phyloP scores from a whole-genome alignment of 2,329 filamentous ascomycete genomes.

The Phaeoacremonium minimum region DNA sequence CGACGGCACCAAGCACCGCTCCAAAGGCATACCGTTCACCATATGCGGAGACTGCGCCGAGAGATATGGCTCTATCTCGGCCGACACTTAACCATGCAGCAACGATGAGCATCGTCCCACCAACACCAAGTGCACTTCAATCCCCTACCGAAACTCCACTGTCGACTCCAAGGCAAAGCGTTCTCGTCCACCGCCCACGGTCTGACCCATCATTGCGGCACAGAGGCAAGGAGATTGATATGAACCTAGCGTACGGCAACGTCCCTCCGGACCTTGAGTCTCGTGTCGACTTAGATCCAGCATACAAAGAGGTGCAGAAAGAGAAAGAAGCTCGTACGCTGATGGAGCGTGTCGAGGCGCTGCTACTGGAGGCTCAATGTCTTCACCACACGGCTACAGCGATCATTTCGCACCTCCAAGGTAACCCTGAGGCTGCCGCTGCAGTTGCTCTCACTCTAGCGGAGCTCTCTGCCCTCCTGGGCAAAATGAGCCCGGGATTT shows the following conservation, averaged over 20 bases:
- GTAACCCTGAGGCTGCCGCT: slow-evolving; percentile 78
- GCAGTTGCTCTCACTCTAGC: slow-evolving; percentile 90
- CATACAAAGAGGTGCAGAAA: slow-evolving; percentile 56
- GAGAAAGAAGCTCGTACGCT: slow-evolving; percentile 42
- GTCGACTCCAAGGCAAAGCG: slow-evolving; percentile 17
- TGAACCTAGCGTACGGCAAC: slow-evolving; percentile 88
- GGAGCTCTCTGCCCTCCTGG: slow-evolving; percentile 78
- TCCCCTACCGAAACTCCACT: slow-evolving; percentile 6
- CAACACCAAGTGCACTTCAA: neutral
- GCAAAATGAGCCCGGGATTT: slow-evolving; percentile 80
- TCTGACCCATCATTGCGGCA: slow-evolving; percentile 34
- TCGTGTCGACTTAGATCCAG: slow-evolving; percentile 40
- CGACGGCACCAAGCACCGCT: slow-evolving; percentile 37
- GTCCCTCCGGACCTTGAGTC: slow-evolving; percentile 64
- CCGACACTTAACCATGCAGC: slow-evolving; percentile 27
- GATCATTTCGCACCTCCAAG: slow-evolving; percentile 73
- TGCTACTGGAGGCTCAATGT: slow-evolving; percentile 86
- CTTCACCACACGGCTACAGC: slow-evolving; percentile 77
- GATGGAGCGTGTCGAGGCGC: slow-evolving; percentile 67
- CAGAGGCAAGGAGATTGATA: slow-evolving; percentile 61
- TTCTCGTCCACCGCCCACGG: slow-evolving; percentile 27
- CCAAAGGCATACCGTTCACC: slow-evolving; percentile 31
- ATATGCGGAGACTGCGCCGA: slow-evolving; percentile 38
- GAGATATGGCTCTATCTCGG: slow-evolving; percentile 37
- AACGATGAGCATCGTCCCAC: slow-evolving; percentile 15